Conservation (phyloP, 2,329 filamentous ascomycete species). For the Ceratocystis cubensis region DNA sequence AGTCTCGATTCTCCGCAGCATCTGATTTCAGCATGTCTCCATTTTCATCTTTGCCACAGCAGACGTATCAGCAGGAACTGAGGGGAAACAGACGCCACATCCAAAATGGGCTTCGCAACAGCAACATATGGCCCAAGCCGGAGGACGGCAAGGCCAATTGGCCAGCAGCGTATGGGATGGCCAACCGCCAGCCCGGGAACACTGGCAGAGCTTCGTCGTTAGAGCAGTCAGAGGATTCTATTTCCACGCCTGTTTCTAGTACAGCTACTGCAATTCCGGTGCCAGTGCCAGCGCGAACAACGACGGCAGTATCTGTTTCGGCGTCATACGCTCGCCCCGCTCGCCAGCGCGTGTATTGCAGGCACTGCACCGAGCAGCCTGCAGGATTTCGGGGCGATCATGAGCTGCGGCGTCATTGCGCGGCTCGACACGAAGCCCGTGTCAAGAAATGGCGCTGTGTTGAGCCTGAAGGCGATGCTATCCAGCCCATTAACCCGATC, state of each 20-base stretch:
- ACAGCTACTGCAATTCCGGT: not conserved
- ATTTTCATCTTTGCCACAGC: not conserved
- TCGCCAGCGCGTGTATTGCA: conserved; percentile 44
- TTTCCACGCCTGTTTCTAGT: not conserved
- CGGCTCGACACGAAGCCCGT: conserved; percentile 47
- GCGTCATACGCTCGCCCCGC: conserved; percentile 5
- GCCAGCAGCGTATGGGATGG: not conserved
- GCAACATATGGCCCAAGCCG: conserved; percentile 36
- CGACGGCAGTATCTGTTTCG: not conserved
- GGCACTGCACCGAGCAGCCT: conserved; percentile 56
- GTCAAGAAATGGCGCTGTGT: conserved; percentile 48
- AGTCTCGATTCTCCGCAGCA: not conserved
- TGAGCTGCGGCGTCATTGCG: conserved; percentile 58
- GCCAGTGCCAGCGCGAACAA: not conserved
- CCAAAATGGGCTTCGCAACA: conserved; percentile 30
- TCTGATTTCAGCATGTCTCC: not conserved
- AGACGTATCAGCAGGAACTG: not conserved
- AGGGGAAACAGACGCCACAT: conserved; percentile 29
- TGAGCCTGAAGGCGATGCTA: conserved; percentile 32
- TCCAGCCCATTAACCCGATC: conserved; percentile 38
- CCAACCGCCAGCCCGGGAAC: not conserved
- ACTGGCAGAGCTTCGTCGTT: not conserved
- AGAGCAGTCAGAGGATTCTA: not conserved
- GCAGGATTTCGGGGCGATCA: conserved; percentile 78
- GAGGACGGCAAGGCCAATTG: conserved; percentile 10